A percentile compares a stretch with the other conserved stretches of the same genome.
Conservation (phyloP, 352 stramenopile genomes). For the Pythium graminicola region DNA sequence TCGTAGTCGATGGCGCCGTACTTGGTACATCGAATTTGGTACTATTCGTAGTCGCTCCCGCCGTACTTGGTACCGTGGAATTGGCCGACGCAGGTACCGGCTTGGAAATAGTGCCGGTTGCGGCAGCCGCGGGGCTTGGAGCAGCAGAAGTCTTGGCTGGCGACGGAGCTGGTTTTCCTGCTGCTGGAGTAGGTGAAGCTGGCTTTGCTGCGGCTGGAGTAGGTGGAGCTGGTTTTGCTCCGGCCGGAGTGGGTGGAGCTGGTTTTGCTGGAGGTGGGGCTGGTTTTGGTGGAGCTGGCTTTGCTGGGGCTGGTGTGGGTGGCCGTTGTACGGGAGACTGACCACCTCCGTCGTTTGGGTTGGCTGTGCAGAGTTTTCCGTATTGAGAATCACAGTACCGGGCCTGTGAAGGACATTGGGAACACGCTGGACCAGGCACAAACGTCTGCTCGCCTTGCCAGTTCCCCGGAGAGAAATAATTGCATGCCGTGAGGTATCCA, state of each 20-base stretch:
- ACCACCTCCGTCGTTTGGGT: not conserved
- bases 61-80: no score
- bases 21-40: no score
- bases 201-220: conserved; percentile 7
- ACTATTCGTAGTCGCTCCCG: no score
- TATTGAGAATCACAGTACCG: conserved; percentile 25
- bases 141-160: no score
- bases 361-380: conserved; percentile 28
- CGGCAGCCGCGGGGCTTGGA: no score
- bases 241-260: conserved; percentile 4
- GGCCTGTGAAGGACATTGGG: conserved; percentile 27
- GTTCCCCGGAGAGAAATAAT: conserved; percentile 35
- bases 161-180: no score
- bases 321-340: not conserved
- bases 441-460: conserved; percentile 29
- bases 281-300: conserved; percentile 6
- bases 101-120: no score
- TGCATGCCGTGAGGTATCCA: conserved; percentile 34
- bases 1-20: no score
- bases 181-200: conserved; percentile 1
- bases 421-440: conserved; percentile 28
- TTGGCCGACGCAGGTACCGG: no score
- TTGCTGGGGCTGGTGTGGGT: conserved; percentile 7
- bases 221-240: conserved; percentile 1
- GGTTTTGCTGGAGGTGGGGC: conserved; percentile 6